Base-by-base conservation (phyloP, 108 stramenopile genomes). In the Seminavis robusta region DNA sequence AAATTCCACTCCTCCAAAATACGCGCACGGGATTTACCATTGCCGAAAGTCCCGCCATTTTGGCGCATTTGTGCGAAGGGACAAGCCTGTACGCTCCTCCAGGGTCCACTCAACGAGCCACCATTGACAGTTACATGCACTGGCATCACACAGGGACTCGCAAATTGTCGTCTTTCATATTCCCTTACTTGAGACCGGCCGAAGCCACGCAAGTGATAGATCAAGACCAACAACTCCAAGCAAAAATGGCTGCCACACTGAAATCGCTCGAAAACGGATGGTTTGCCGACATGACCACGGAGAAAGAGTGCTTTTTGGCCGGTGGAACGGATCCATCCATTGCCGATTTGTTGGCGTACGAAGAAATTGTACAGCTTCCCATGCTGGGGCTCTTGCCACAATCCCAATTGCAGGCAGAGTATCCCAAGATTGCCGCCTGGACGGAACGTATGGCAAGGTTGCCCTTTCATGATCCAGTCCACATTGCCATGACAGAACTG, bases 311-410 rank as follows among this genome's bases (percentile, higher is more conserved):
- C 20, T 43, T 43, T 43, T 4, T 43, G 6, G 42, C 42, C 20
- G 42, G 42, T 43, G 42, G 26, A n/a, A n/a, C n/a, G n/a, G n/a
- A 59, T 32, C 57, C 62, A 5, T 53, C 67, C 32, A 66, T 76
- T 41, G 74, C 69, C 10, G 74, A 76, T 42, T 37, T 76, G 27
- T 20, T 71, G 47, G 56, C 57, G 0, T 76, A 76, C 49, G 63
- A 47, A 20, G 74, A 76, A 61, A 17, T 76, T 0, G 57, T 50
- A 20, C 55, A 69, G 42, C 33, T 61, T 0, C 29, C 43, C 21
- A 64, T 68, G 73, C 64, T 59, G 1, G 65, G 65, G 0, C 23
- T 69, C 13, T 16, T 57, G 26, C 28, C 47, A 32, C 37, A 50
- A 13, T 38, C 52, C 16, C 7, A 39, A 5, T 7, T 55, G 36